phyloP scores from a whole-genome alignment of 2,329 filamentous ascomycete species.

The Aspergillus brunneoviolaceus region DNA sequence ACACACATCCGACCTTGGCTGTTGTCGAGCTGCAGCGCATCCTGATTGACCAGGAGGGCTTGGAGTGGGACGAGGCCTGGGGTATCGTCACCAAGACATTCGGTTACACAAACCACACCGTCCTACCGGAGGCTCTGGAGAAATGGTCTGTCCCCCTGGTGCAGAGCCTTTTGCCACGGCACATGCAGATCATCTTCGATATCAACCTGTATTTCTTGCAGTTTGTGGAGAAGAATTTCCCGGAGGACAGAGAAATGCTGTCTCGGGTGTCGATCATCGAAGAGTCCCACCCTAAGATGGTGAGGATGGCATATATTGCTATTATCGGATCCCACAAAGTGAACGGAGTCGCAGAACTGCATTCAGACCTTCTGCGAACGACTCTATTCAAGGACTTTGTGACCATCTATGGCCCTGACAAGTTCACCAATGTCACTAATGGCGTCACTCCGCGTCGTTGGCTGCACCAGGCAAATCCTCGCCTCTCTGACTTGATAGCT shows the following conservation, averaged over 20 bases:
- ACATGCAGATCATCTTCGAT: conserved; percentile 96
- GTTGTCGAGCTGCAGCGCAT: conserved; percentile 96
- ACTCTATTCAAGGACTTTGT: conserved; percentile 99
- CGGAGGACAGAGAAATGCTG: conserved; percentile 83
- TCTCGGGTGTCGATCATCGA: conserved; percentile 93
- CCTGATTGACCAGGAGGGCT: conserved; percentile 80
- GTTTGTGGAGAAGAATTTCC: conserved; percentile 83
- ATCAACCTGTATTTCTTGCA: conserved; percentile 96
- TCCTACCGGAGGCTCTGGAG: conserved; percentile 92
- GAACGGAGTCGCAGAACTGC: conserved; percentile 95
- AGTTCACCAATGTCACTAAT: conserved; percentile 98
- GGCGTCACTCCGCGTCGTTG: conserved; percentile 94
- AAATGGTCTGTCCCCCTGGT: conserved; percentile 96
- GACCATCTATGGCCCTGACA: conserved; percentile 88
- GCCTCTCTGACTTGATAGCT: conserved; percentile 86
- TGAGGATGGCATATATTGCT: conserved; percentile 93
- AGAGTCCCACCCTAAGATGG: conserved; percentile 94
- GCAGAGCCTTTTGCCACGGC: conserved; percentile 88
- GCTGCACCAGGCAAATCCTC: conserved; percentile 96
- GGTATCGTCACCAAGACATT: conserved; percentile 75
- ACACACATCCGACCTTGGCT: conserved; percentile 93
- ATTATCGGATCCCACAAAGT: conserved; percentile 98
- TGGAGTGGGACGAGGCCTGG: conserved; percentile 95
- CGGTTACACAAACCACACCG: conserved; percentile 98
- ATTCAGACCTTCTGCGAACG: conserved; percentile 96